Conservation (phyloP, 2,329 filamentous ascomycete species). For the Neofusicoccum sp. region DNA sequence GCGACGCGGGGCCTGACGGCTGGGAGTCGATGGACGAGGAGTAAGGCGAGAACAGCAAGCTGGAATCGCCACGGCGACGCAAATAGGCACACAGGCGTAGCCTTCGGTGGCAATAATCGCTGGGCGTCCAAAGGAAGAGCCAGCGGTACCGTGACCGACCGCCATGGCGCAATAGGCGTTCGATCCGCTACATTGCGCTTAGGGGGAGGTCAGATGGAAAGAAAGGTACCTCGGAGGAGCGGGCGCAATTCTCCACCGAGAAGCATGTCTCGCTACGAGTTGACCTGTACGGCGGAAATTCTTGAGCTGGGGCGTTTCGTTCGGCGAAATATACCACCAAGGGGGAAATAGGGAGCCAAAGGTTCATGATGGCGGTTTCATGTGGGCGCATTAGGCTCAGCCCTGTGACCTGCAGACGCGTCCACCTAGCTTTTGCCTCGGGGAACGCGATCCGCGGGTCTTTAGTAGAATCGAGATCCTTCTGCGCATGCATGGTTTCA, state of each 20-base stretch:
- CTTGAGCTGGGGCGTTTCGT: slow-evolving; percentile 10
- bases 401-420: neutral
- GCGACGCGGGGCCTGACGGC: slow-evolving; percentile 36
- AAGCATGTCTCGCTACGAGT: slow-evolving; percentile 4
- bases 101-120: neutral
- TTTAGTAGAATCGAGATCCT: neutral
- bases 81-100: neutral
- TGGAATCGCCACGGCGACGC: neutral
- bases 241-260: neutral
- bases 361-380: slow-evolving; percentile 5
- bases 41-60: neutral
- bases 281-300: slow-evolving; percentile 11
- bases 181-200: neutral
- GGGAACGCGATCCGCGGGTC: neutral
- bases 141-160: neutral
- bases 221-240: neutral
- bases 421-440: neutral
- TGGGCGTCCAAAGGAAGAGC: neutral
- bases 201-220: neutral
- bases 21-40: slow-evolving; percentile 50
- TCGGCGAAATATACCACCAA: slow-evolving; percentile 17
- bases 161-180: slow-evolving; percentile 6
- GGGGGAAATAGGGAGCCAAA: slow-evolving; percentile 1
- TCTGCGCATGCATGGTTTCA: neutral
- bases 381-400: slow-evolving; percentile 8